A percentile compares a stretch with the other conserved stretches of the same genome.
Evolutionary conservation across 2,329 filamentous ascomycete genomes (phyloP).

Genomic region (Ambrosiella beaveri): DNA sequence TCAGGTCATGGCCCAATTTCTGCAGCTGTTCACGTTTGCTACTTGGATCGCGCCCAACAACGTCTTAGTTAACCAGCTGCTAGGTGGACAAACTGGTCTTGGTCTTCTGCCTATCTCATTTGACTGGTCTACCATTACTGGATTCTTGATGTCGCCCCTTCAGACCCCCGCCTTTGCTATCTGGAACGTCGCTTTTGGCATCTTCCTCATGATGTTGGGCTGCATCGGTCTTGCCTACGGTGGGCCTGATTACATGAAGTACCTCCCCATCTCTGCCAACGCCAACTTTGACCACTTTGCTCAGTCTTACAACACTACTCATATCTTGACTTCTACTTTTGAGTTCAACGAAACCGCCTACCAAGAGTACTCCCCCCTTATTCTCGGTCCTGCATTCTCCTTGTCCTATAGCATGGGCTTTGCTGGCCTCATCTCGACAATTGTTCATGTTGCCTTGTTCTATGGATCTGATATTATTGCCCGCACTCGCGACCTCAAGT

Average conservation of each 20-base stretch:
- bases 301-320: constrained; percentile 37
- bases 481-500: constrained; percentile 19
- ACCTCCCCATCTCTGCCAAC: constrained; percentile 41
- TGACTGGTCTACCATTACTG: constrained; percentile 31
- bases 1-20: constrained; percentile 29
- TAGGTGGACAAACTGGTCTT: constrained; percentile 39
- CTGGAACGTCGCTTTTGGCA: constrained; percentile 34
- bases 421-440: constrained; percentile 34
- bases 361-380: constrained; percentile 39
- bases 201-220: constrained; percentile 37
- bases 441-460: constrained; percentile 35
- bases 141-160: constrained; percentile 32
- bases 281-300: constrained; percentile 46
- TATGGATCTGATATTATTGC: constrained; percentile 31
- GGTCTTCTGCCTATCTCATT: constrained; percentile 46
- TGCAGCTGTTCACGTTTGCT: constrained; percentile 41
- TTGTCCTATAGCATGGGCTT: constrained; percentile 41
- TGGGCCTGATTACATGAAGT: constrained; percentile 39
- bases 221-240: constrained; percentile 43
- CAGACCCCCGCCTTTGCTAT: constrained; percentile 38
- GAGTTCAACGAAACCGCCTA: constrained; percentile 46
- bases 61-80: constrained; percentile 44
- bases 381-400: constrained; percentile 36
- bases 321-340: constrained; percentile 37
- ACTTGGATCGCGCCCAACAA: constrained; percentile 46